Conservation (phyloP, 495 filamentous ascomycete species). For the Letharia columbiana region DNA sequence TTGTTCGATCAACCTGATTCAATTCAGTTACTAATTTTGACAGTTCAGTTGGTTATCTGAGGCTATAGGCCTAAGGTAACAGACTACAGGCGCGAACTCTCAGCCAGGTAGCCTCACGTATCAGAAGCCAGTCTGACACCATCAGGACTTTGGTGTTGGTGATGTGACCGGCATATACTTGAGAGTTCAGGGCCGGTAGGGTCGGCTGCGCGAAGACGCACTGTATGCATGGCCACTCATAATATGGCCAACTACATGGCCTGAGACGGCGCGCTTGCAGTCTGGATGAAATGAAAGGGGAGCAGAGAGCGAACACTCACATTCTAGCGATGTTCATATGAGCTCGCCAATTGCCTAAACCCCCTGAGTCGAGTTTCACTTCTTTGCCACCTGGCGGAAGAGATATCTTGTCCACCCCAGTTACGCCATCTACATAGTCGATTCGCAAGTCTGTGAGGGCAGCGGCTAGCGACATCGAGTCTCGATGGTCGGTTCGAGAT, state of each 20-base stretch:
- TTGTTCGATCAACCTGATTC: conserved; percentile 3
- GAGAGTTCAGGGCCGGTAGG: background rate
- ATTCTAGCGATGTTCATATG: conserved; percentile 1
- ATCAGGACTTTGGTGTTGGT: conserved; percentile 3
- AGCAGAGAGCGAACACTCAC: background rate
- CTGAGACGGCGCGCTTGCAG: background rate
- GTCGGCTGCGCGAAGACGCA: background rate
- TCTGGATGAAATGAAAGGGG: background rate
- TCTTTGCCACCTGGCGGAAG: conserved; percentile 1
- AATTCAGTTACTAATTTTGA: background rate
- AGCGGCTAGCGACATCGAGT: background rate
- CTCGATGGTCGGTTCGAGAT: conserved; percentile 3
- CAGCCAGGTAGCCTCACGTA: conserved; percentile 3
- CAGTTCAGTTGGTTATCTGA: background rate
- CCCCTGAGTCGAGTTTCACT: background rate
- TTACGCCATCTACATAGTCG: background rate
- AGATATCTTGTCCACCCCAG: background rate
- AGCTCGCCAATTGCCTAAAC: background rate
- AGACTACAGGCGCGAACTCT: background rate
- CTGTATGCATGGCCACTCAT: background rate
- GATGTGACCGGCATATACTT: background rate
- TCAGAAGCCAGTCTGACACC: conserved; percentile 3
- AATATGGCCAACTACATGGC: background rate
- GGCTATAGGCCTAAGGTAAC: background rate
- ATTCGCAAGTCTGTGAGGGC: conserved; percentile 2